Evolutionary conservation across 2,329 filamentous ascomycete genomes (phyloP), one percentile per base, ranked within the genome.

Genomic region (Sclerotinia sclerotiorum): DNA sequence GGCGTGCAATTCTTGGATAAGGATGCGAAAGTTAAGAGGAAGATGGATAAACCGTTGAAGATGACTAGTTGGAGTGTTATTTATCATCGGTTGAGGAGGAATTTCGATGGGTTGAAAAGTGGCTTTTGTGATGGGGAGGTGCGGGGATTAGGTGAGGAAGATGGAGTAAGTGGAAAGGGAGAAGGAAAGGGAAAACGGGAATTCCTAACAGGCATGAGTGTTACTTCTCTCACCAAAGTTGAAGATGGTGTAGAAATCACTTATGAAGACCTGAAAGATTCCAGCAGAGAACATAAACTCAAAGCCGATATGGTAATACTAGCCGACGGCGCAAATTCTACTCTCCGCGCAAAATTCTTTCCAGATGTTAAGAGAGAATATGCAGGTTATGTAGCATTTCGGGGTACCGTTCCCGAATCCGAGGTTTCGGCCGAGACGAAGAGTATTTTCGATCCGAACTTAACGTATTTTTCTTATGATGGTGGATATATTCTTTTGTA

Each of bases 401-500:
- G 82, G 13, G 82, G 81, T 1, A 82, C 80, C 0, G 73, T 83
- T 3, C 73, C 69, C 3, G 81, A 83, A 70, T 66, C 71, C n/a
- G 77, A 79, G 48, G 77, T 79, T 5, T 79, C 77, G 35, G 74
- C 77, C 27, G 70, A 76, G 5, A 73, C 79, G 8, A 76, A 72
- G 51, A 73, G 76, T 21, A 76, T 76, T 0, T 79, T 82, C 62
- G 71, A 73, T 63, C 74, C 80, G 29, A 74, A 77, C 2, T 81
- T 82, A 68, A 80, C 79, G 7, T 82, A 80, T 73, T 82, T 78
- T 77, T 74, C 79, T 81, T 71, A 72, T 72, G 78, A 81, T 67
- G 71, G 73, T 6, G 75, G 74, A 6, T 80, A 82, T 69, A 80
- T 81, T 68, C 74, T 82, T 2, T 74, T 77, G 60, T 73, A 68